Evolutionary conservation across 192 early-diverging fungal genomes (phyloP), one percentile per base, ranked within the genome.

Genomic region (Geosiphon pyriformis): DNA sequence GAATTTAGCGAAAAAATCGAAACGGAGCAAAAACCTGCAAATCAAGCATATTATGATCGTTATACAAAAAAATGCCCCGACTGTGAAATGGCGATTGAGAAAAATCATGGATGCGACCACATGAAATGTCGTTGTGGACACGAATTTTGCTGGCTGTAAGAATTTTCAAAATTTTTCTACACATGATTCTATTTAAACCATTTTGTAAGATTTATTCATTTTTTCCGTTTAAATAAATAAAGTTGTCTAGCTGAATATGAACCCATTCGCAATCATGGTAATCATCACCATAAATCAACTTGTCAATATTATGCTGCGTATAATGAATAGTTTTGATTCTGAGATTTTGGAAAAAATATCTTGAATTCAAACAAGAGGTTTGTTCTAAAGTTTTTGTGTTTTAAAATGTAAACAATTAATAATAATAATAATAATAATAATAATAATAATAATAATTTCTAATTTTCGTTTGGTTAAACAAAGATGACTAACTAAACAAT

Each of bases 101-200:
- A 64, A 17, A 52, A 64, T 53, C 15, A 31, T 30, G 61, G 61
- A 33, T 64, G 61, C 32, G 49, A 64, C 10, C 61, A 64, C 23
- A 64, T 64, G 61, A 51, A 20, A 32, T 64, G 61, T 4, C 46
- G 49, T 22, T 64, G 61, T 23, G 49, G 49, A 27, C 34, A 64
- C 27, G 61, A 64, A 64, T 64, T 64, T 33, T 64, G 61, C 32
- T 64, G 61, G 61, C 20, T 64, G 61, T 64, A 64, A 33, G 61
- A 32, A 64, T 51, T 25, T 64, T 54, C 52, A 20, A n/a, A 12
- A 6, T 54, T 20, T 20, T 23, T 26, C 20, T 12, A 54, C 20
- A 20, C 52, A 7, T 54, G 6, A 7, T 54, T 54, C 20, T 26
- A 1, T 55, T 35, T 17, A 15, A 67, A 56, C 32, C 23, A 57